Base-by-base conservation (phyloP, 1,284 basidiomycete species). In the Naganishia sp. region DNA sequence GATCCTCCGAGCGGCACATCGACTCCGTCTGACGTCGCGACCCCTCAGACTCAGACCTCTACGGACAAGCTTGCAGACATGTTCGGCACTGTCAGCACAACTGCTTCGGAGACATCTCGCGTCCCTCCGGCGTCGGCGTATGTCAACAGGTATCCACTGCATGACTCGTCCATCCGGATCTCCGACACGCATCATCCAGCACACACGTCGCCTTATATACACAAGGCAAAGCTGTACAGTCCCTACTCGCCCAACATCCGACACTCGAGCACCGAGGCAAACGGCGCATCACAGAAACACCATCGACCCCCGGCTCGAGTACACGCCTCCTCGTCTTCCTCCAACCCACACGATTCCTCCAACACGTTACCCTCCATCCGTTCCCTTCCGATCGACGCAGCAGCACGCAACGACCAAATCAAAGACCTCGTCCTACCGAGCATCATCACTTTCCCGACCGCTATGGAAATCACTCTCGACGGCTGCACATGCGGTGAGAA, bases 161-260 rank as follows among this genome's bases (percentile, higher is more conserved):
- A 31, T 10, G 56, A 57, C 10, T 62, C 63, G n/a, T 63, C 67
- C 57, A 49, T 65, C 54, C 41, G 53, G 64, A 35, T 54, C 42
- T 28, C 61, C 39, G 35, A 54, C 54, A 39, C 65, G 72, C 75
- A 75, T 58, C 77, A 75, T 67, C 76, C 77, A 1, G 70, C 73
- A 5, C 78, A 78, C 66, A 77, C 76, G 0, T 75, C 73, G 2
- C 74, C 73, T 6, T 73, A 76, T 53, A 75, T 78, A 3, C 79
- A 80, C 73, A 79, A 79, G 69, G 75, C 79, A 15, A 75, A 75
- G 47, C 72, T 80, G n/a, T 81, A 77, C 67, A 78, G 75, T 23
- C 79, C 79, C 0, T 81, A 81, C 66, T 47, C 55, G 23, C 46
- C 53, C 7, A 65, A 56, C 43, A 52, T 25, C 32, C 39, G 52